Conservation (phyloP, 352 stramenopile species). For the Blastocystis sp. region DNA sequence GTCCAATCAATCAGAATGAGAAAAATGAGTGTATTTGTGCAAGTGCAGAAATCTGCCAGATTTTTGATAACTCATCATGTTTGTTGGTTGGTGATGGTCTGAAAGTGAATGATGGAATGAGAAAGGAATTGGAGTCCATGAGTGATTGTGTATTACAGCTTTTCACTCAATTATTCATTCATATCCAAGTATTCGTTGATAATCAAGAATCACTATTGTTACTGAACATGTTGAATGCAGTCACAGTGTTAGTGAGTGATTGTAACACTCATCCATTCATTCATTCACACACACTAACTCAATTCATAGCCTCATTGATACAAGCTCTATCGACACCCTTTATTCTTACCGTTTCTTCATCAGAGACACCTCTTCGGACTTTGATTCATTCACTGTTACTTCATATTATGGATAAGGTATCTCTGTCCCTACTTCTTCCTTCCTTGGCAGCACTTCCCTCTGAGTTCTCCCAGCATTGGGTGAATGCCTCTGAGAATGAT, state of each 20-base stretch:
- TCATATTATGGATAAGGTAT: not conserved
- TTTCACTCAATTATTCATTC: not conserved
- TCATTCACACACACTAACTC: too few species aligned
- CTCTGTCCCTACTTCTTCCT: not conserved
- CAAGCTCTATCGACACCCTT: too few species aligned
- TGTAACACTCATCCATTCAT: too few species aligned
- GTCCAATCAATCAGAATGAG: not conserved
- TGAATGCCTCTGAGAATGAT: not conserved
- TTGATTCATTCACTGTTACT: not conserved
- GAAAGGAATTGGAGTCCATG: not conserved
- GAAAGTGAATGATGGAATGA: not conserved
- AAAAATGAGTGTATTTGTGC: not conserved
- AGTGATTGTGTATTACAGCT: not conserved
- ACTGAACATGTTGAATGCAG: constrained; percentile 1
- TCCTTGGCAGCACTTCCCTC: not conserved
- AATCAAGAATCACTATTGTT: not conserved
- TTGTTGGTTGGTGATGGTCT: not conserved
- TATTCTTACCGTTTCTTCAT: not conserved
- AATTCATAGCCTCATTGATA: too few species aligned
- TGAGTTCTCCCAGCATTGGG: not conserved
- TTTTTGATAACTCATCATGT: not conserved
- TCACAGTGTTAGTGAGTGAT: not conserved
- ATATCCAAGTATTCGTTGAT: not conserved
- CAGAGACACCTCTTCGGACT: not conserved
- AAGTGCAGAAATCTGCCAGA: constrained; percentile 15